Percentiles rank a stretch among this genome's conserved stretches.
Conservation (phyloP, 2,329 filamentous ascomycete genomes). For the Fusarium floridanum region DNA sequence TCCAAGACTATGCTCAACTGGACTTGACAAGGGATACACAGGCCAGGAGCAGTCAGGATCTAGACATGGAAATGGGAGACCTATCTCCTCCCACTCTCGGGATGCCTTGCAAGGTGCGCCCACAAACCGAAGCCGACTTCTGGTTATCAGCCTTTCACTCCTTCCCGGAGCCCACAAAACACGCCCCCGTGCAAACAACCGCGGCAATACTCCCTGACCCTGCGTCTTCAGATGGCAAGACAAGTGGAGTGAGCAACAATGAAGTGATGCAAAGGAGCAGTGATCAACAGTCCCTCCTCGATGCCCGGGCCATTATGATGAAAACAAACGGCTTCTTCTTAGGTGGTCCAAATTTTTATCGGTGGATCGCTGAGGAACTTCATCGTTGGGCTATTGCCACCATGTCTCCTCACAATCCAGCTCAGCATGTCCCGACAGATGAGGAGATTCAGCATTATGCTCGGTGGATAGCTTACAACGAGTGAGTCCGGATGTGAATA, state of each 20-base stretch:
- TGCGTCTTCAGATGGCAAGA: not conserved
- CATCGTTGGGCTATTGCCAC: conserved; percentile 44
- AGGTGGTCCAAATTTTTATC: conserved; percentile 42
- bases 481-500: conserved; percentile 15
- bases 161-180: not conserved
- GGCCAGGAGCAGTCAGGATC: not conserved
- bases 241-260: not conserved
- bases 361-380: conserved; percentile 34
- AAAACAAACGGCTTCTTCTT: conserved; percentile 30
- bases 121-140: conserved; percentile 9
- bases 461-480: conserved; percentile 49
- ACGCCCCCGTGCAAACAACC: conserved; percentile 4
- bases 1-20: not conserved
- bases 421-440: conserved; percentile 50
- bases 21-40: not conserved
- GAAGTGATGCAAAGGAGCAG: not conserved
- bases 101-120: not conserved
- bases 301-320: conserved; percentile 8
- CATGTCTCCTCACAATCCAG: conserved; percentile 49
- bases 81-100: not conserved
- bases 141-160: conserved; percentile 5
- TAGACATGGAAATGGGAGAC: not conserved
- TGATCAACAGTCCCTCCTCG: conserved; percentile 1
- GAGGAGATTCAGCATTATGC: conserved; percentile 52
- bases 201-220: not conserved